These are phyloP conservation scores for Cardiosporidium cionae DNA, from an alignment of 169 alveolate species.

Conservation along the genomic window DNA sequence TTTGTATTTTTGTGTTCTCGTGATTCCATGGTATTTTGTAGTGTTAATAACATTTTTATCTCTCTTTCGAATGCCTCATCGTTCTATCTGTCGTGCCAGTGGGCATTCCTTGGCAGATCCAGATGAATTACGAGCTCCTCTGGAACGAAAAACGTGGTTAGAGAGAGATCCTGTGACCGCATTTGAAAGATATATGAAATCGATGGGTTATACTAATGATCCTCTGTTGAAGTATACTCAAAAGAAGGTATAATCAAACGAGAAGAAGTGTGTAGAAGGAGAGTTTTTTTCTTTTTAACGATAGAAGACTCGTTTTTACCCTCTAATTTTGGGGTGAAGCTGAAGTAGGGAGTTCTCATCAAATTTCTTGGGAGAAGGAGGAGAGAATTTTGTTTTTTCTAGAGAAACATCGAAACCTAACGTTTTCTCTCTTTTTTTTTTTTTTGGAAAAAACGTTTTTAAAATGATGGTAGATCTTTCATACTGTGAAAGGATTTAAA, in stretches of 20 bases:
- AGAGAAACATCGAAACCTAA: background rate
- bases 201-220: slow-evolving; percentile 37
- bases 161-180: slow-evolving; percentile 47
- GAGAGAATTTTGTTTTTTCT: no score
- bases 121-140: slow-evolving; percentile 43
- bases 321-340: background rate
- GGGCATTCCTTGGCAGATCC: slow-evolving; percentile 64
- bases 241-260: slow-evolving; percentile 17
- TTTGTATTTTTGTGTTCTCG: background rate
- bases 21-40: background rate
- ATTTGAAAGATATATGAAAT: slow-evolving; percentile 43
- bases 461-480: no score
- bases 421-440: no score
- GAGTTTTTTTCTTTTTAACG: slow-evolving; percentile 13
- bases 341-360: background rate
- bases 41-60: background rate
- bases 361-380: background rate
- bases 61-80: background rate
- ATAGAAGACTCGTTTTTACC: background rate
- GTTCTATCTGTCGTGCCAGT: background rate
- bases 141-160: slow-evolving; percentile 48
- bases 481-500: no score
- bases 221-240: slow-evolving; percentile 33
- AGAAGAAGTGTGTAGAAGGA: background rate
- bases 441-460: background rate